Percentiles rank a stretch among this genome's conserved stretches.
Evolutionary conservation across 2,329 filamentous ascomycete species (phyloP).

Genomic region (Fonsecaea nubica): DNA sequence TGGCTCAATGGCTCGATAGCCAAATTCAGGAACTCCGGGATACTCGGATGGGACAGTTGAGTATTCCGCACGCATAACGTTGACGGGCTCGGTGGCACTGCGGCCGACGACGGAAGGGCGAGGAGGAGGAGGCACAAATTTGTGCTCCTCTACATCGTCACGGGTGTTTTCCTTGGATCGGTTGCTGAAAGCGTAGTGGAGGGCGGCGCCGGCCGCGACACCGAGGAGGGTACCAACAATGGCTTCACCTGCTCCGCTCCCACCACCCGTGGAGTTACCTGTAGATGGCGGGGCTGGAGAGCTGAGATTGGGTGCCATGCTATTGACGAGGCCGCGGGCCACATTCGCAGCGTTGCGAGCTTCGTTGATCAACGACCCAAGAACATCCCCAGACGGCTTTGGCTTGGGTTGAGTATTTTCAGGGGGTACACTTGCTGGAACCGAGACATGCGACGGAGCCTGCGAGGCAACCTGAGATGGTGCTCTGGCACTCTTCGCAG

Average conservation of each 20-base stretch:
- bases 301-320: slow-evolving; percentile 32
- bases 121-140: slow-evolving; percentile 5
- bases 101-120: slow-evolving; percentile 25
- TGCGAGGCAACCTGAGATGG: slow-evolving; percentile 14
- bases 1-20: slow-evolving; percentile 34
- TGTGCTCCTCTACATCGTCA: slow-evolving; percentile 15
- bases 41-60: slow-evolving; percentile 23
- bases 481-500: slow-evolving; percentile 20
- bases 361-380: slow-evolving; percentile 48
- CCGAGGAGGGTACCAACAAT: slow-evolving; percentile 79
- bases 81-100: slow-evolving; percentile 26
- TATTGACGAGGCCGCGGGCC: slow-evolving; percentile 38
- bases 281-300: slow-evolving; percentile 31
- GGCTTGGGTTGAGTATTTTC: slow-evolving; percentile 18
- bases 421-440: slow-evolving; percentile 1
- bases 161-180: slow-evolving; percentile 43
- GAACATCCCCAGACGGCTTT: slow-evolving; percentile 42
- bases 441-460: slow-evolving; percentile 6
- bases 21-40: slow-evolving; percentile 12
- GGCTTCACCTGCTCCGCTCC: slow-evolving; percentile 60
- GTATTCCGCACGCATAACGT: slow-evolving; percentile 26
- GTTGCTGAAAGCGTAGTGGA: slow-evolving; percentile 76
- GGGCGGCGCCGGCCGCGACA: slow-evolving; percentile 76
- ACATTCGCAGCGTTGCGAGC: slow-evolving; percentile 46
- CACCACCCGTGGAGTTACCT: slow-evolving; percentile 41